Evolutionary conservation across 1,139 yeast species (phyloP), one percentile per base, ranked within the genome.

Genomic region (Hansenula lynferdii): DNA sequence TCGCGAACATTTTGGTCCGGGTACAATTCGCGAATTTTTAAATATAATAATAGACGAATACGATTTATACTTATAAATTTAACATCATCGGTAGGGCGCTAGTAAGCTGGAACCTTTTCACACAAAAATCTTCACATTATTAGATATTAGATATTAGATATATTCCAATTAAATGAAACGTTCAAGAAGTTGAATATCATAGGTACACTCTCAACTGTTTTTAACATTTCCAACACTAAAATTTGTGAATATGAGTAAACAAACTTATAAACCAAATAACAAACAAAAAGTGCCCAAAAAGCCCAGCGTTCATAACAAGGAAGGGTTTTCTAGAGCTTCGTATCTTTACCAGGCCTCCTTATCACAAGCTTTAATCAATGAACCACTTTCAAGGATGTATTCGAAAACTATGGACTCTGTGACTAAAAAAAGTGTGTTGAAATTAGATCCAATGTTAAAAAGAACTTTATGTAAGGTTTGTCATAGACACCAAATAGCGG

Each of bases 381-480:
- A 57, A 15, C 48, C 61, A 0, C 57, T 82, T 8, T 70, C 84
- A 0, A 58, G 85, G 33, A 65, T 68, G 35, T 77, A 76, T 45
- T 56, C 67, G 15, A 59, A 73, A 36, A 69, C 67, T 35, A 63
- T 73, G 45, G 72, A 48, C 17, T 35, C 48, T 5, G 80, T 82
- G 9, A 72, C 85, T 3, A 77, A 79, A 51, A 80, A 79, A 52
- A 70, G 77, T 6, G 89, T 82, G 6, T 53, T 80, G 14, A 73
- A 82, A 49, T 51, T 80, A 36, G 71, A 82, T 26, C 87, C 87
- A 0, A 62, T 62, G 21, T 53, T 84, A 17, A 85, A 84, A 54
- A 62, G 90, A 44, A 64, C 69, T 1, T 50, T 77, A 20, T 84
- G 94, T 57, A 82, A 80, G 48, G 59, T 57, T 20, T 84, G 94